Percentiles rank a stretch among this genome's conserved stretches.
Evolutionary conservation across 2,329 filamentous ascomycete genomes (phyloP).

Genomic region (Madurella mycetomatis): DNA sequence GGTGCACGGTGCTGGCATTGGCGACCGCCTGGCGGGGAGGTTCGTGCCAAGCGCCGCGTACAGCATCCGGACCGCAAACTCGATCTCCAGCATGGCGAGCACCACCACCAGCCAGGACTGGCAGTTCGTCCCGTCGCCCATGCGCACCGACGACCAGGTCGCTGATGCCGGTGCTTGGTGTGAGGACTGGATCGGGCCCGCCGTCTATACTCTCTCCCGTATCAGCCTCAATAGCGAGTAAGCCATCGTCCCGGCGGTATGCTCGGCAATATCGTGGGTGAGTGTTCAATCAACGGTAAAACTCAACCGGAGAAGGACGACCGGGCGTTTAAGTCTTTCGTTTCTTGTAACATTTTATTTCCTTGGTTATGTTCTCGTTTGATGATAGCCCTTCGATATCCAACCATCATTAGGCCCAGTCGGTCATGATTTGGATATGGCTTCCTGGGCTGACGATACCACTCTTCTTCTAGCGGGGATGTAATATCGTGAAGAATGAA

Average conservation of each 20-base stretch:
- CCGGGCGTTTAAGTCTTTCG: background rate
- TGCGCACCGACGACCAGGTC: slow-evolving; percentile 3
- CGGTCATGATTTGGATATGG: background rate
- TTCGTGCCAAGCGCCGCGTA: background rate
- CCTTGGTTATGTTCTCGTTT: background rate
- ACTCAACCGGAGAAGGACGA: background rate
- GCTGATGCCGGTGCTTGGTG: slow-evolving; percentile 12
- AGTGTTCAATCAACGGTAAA: background rate
- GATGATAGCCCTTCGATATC: background rate
- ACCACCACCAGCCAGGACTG: slow-evolving; percentile 7
- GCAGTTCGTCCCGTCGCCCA: background rate
- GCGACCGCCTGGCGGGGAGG: background rate
- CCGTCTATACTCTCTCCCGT: background rate
- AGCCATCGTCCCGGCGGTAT: background rate
- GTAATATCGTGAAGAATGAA: background rate
- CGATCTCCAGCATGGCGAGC: slow-evolving; percentile 11
- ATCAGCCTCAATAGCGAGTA: slow-evolving; percentile 4
- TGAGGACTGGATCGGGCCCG: background rate
- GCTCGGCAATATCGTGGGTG: background rate
- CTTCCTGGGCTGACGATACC: background rate
- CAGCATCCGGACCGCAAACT: background rate
- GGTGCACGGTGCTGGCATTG: slow-evolving; percentile 11
- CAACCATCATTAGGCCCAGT: background rate
- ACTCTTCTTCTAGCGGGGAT: background rate
- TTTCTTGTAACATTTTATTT: background rate